Evolutionary conservation across 2,329 filamentous ascomycete species (phyloP).

Genomic region (Aspergillus brasiliensis): DNA sequence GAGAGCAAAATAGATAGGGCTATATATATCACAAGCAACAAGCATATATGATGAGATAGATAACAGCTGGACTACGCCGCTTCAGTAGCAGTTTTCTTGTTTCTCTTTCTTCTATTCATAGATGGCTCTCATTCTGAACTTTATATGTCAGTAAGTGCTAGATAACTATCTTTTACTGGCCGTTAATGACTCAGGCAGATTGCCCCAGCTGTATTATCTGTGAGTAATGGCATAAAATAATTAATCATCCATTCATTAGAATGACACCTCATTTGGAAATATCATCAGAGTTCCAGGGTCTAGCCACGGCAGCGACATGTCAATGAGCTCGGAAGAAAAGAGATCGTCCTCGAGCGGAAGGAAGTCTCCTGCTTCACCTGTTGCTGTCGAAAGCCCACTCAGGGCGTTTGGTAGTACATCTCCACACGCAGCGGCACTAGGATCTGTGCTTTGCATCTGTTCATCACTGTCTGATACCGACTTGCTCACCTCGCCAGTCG

Average conservation of each 20-base stretch:
- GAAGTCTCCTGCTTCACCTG: background rate
- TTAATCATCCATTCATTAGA: background rate
- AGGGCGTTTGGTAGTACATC: background rate
- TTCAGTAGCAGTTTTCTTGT: no score
- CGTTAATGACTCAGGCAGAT: no score
- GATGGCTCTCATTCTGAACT: no score
- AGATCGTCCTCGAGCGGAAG: background rate
- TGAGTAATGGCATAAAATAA: no score
- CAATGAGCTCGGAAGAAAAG: background rate
- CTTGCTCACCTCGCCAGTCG: background rate
- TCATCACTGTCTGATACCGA: background rate
- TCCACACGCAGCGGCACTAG: background rate
- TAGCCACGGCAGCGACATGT: slow-evolving; percentile 3
- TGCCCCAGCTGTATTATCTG: no score
- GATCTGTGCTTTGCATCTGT: background rate
- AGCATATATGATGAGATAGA: no score
- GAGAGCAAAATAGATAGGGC: no score
- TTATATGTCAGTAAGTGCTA: no score
- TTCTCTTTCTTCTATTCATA: no score
- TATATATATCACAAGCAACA: no score
- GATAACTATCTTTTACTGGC: no score
- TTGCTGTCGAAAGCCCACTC: background rate
- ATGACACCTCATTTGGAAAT: background rate
- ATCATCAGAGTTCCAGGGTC: background rate
- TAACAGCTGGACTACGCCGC: no score